Conservation (phyloP, 106 monocot species). For the Phalaenopsis aphrodite region DNA sequence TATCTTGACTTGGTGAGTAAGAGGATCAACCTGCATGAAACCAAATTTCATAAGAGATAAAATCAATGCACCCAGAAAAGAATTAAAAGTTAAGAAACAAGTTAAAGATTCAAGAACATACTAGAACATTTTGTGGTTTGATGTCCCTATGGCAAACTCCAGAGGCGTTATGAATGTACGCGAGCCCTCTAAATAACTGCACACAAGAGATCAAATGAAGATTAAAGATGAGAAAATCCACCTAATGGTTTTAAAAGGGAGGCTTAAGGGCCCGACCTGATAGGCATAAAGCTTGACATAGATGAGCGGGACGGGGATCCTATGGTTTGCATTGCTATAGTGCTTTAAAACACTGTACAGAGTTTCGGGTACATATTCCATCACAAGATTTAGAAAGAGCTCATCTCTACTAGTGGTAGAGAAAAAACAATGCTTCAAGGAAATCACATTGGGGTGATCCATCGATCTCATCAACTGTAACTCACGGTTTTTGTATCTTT, state of each 20-base stretch:
- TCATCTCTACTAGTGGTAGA: conserved; percentile 60
- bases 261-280: conserved; percentile 21
- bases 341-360: conserved; percentile 54
- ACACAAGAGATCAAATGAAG: neutral
- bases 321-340: conserved; percentile 51
- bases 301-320: conserved; percentile 40
- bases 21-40: conserved; percentile 49
- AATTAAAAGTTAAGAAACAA: neutral
- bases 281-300: conserved; percentile 68
- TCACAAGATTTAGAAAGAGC: conserved; percentile 56
- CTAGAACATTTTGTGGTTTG: conserved; percentile 61
- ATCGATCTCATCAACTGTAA: conserved; percentile 53
- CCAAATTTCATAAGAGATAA: neutral
- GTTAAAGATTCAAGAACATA: conserved; percentile 9
- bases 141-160: conserved; percentile 65
- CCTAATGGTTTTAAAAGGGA: neutral
- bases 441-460: conserved; percentile 63
- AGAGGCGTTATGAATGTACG: conserved; percentile 49
- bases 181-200: conserved; percentile 56
- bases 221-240: neutral
- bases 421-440: conserved; percentile 57
- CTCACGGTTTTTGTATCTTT: conserved; percentile 56
- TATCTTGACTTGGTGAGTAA: conserved; percentile 64
- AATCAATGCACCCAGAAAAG: neutral
- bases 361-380: conserved; percentile 58